These are phyloP conservation scores for Lodderomyces parapsilosis DNA, from an alignment of 1,139 yeast species.

Conservation along the genomic window DNA sequence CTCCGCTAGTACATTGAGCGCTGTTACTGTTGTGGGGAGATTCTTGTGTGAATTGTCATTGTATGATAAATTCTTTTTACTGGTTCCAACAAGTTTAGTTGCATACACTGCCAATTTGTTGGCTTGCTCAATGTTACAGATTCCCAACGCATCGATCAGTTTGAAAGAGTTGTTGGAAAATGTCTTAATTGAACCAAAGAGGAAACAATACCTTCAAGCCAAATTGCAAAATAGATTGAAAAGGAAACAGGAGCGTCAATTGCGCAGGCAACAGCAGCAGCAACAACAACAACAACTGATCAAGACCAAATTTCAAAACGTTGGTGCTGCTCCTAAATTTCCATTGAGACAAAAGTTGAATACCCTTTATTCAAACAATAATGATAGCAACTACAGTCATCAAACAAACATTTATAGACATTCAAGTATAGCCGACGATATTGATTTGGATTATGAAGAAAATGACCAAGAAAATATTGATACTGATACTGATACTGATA, in stretches of 20 bases:
- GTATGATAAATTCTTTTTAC: constrained; percentile 67
- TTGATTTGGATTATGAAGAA: constrained; percentile 13
- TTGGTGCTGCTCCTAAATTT: constrained; percentile 1
- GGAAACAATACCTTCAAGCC: constrained; percentile 2
- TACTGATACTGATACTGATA: constrained; percentile 13
- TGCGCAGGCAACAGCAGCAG: constrained; percentile 5
- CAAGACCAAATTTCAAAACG: background rate
- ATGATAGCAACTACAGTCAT: constrained; percentile 14
- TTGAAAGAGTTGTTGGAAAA: constrained; percentile 24
- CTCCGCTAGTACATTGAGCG: constrained; percentile 33
- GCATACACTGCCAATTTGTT: constrained; percentile 70
- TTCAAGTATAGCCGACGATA: constrained; percentile 13
- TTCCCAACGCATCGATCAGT: constrained; percentile 36
- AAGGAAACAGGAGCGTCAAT: constrained; percentile 1
- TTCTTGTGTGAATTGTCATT: constrained; percentile 76
- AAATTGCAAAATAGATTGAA: background rate
- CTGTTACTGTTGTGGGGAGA: constrained; percentile 56
- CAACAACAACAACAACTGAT: constrained; percentile 1
- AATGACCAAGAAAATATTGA: constrained; percentile 2
- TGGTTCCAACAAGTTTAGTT: constrained; percentile 58
- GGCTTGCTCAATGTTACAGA: constrained; percentile 64
- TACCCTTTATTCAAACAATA: constrained; percentile 12
- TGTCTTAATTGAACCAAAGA: constrained; percentile 10
- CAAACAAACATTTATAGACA: constrained; percentile 9
- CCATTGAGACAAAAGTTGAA: constrained; percentile 3